Evolutionary conservation across 164 flowering plant genomes (phyloP).

Genomic region (Macadamia tetraphylla): DNA sequence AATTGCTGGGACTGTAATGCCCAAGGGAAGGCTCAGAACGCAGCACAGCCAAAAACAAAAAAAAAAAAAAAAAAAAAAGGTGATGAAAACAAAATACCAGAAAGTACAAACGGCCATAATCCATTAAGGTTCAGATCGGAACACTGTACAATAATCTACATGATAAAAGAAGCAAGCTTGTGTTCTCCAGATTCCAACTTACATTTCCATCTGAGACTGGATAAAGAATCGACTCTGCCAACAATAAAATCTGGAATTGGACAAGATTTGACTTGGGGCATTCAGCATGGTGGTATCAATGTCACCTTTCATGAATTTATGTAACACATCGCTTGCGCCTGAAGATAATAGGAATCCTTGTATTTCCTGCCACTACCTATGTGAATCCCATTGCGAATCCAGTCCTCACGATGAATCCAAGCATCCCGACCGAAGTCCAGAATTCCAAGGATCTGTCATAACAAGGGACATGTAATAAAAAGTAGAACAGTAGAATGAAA

Average conservation of each 20-base stretch:
- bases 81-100: too few relatives aligned
- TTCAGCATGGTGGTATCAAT: background rate
- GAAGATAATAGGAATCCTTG: constrained; percentile 80
- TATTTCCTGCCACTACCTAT: constrained; percentile 83
- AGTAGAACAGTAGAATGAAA: too few relatives aligned
- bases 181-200: too few relatives aligned
- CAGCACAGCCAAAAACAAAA: too few relatives aligned
- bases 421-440: constrained; percentile 86
- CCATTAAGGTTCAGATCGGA: too few relatives aligned
- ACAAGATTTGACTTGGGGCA: background rate
- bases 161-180: too few relatives aligned
- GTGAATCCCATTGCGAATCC: constrained; percentile 84
- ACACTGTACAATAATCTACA: too few relatives aligned
- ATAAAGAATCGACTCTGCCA: background rate
- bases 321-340: constrained; percentile 92
- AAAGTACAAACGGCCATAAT: too few relatives aligned
- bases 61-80: too few relatives aligned
- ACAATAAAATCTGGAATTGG: background rate
- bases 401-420: constrained; percentile 95
- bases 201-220: too few relatives aligned
- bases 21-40: too few relatives aligned
- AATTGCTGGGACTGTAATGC: too few relatives aligned
- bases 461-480: background rate
- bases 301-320: constrained; percentile 46
- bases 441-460: constrained; percentile 70